A percentile compares a stretch with the other conserved stretches of the same genome.
Evolutionary conservation across 2,329 filamentous ascomycete species (phyloP).

Genomic region (Chrysoporthe cubensis): DNA sequence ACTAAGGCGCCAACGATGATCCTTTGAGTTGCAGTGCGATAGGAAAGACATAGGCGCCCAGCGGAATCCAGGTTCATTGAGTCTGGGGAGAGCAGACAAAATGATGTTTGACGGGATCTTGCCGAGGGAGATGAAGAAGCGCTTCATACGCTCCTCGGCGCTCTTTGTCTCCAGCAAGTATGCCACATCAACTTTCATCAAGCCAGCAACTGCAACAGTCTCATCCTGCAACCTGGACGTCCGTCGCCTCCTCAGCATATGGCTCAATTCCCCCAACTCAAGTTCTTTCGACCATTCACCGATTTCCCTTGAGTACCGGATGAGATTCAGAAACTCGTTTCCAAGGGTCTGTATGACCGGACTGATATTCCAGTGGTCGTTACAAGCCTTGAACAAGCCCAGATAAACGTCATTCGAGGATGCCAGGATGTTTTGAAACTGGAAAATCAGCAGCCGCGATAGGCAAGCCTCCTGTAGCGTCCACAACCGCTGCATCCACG

Average conservation of each 20-base stretch:
- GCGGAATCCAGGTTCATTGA: not conserved
- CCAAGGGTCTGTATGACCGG: not conserved
- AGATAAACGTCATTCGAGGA: not conserved
- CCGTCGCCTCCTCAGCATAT: not conserved
- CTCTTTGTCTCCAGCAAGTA: not conserved
- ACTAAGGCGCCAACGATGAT: not conserved
- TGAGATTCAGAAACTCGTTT: not conserved
- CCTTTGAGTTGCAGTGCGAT: not conserved
- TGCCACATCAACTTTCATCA: not conserved
- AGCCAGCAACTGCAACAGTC: not conserved
- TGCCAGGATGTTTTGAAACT: not conserved
- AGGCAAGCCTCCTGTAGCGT: not conserved
- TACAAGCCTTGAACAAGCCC: not conserved
- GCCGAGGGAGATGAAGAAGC: not conserved
- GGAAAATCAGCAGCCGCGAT: not conserved
- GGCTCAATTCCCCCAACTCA: not conserved
- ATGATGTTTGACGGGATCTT: not conserved
- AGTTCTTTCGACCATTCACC: not conserved
- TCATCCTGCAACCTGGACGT: not conserved
- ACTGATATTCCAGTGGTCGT: not conserved
- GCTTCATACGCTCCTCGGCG: not conserved
- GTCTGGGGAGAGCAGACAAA: not conserved
- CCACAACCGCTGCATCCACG: not conserved
- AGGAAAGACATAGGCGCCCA: not conserved
- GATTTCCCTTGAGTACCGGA: not conserved